Base-by-base conservation (phyloP, 495 filamentous ascomycete species). In the Lentithecium fluviatile region DNA sequence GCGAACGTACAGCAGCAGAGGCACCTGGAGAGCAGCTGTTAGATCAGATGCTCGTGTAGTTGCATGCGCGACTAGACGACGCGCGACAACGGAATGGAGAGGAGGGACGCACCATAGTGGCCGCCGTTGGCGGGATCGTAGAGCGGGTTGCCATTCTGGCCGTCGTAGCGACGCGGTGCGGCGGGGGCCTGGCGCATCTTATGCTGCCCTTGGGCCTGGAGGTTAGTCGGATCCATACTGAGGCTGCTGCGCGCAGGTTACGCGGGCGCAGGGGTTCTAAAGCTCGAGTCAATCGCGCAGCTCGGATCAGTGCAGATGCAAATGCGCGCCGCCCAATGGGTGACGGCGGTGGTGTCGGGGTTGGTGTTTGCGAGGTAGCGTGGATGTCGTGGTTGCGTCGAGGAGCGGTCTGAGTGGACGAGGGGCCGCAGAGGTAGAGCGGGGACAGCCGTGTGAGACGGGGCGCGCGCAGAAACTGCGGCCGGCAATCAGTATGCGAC, bases 91-190 rank as follows among this genome's bases (percentile, higher is more conserved):
- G n/a, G n/a, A n/a, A n/a, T n/a, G n/a, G n/a, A n/a, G n/a, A 40
- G 59, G 34, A 46, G 37, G 52, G 51, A 81, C 82, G 64, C 79
- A 91, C 90, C 92, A 77, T 95, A 96, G 74, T 96, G 91, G 56
- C 92, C 92, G 56, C 89, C 90, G 70, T 89, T 85, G 61, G 77
- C 76, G 45, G 85, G 81, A 75, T 97, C 90, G 75, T 97, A 97
- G 12, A 83, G 77, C 50, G 86, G 85, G 64, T 80, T 64, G 10
- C 73, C 73, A 53, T 74, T 69, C 49, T 60, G 51, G 19, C 74
- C 74, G 50, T 76, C 74, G 45, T 76, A 76, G 43, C 66, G 63
- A 32, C 49, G 69, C 46, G 56, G 67, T 13, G 47, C 62, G 29
- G 55, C 60, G 25, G 55, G 45, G 12, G 53, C 45, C 69, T 81